phyloP scores from a whole-genome alignment of 2,329 filamentous ascomycete species.

The Beauveria caledonica region DNA sequence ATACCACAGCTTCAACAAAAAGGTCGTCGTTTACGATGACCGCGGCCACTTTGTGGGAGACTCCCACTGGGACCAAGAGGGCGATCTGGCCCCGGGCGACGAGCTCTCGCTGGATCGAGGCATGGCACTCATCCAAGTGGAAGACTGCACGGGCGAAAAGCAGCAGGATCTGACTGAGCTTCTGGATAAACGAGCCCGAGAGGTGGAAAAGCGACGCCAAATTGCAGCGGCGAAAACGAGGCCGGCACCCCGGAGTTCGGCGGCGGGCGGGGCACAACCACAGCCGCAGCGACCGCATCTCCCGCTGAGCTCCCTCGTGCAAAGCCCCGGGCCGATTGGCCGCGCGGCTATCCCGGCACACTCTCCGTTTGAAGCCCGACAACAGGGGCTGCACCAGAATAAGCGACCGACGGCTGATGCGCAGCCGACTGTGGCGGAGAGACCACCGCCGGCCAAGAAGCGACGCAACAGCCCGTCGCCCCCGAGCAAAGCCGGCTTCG shows the following conservation, averaged over 20 bases:
- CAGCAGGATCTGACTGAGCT: constrained; percentile 73
- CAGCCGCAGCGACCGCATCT: constrained; percentile 30
- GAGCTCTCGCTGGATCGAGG: constrained; percentile 72
- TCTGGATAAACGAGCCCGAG: constrained; percentile 58
- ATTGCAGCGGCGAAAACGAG: constrained; percentile 33
- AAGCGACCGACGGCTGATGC: not conserved
- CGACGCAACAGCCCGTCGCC: constrained; percentile 22
- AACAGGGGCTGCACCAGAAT: constrained; percentile 10
- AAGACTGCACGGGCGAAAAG: constrained; percentile 61
- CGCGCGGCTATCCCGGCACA: constrained; percentile 24
- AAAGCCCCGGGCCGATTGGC: constrained; percentile 23
- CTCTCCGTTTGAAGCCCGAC: constrained; percentile 28
- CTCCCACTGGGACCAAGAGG: constrained; percentile 65
- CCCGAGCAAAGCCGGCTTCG: constrained; percentile 26
- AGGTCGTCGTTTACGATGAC: constrained; percentile 84
- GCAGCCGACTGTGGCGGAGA: constrained; percentile 2
- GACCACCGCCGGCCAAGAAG: constrained; percentile 20
- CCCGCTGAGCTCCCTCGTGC: constrained; percentile 33
- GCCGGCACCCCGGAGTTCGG: constrained; percentile 10
- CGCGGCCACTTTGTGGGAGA: constrained; percentile 75
- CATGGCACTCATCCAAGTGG: constrained; percentile 70
- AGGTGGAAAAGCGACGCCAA: constrained; percentile 42
- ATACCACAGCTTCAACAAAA: constrained; percentile 85
- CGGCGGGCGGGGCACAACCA: constrained; percentile 15
- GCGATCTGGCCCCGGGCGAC: constrained; percentile 69